Conservation (phyloP, 2,329 filamentous ascomycete genomes). For the Alternaria ventricosa region DNA sequence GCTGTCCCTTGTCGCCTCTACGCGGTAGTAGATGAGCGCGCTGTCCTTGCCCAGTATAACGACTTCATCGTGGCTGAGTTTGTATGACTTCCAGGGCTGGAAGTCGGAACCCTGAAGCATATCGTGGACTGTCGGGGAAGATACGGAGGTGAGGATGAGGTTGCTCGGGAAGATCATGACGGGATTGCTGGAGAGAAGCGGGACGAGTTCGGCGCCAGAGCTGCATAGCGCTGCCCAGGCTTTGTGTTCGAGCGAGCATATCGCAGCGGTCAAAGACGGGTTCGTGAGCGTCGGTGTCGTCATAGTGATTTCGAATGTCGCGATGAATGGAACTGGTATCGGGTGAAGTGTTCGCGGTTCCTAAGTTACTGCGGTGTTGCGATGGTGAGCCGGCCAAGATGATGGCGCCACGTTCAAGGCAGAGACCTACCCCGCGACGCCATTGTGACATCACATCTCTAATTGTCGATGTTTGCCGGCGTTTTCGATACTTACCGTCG, state of each 20-base stretch:
- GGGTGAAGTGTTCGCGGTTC: not conserved
- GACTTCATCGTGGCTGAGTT: slow-evolving; percentile 37
- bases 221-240: slow-evolving; percentile 47
- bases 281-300: slow-evolving; percentile 25
- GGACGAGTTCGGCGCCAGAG: slow-evolving; percentile 40
- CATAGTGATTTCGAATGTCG: not conserved
- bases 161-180: slow-evolving; percentile 52
- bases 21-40: slow-evolving; percentile 35
- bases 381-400: not conserved
- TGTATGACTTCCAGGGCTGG: slow-evolving; percentile 33
- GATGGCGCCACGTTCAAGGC: not conserved
- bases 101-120: slow-evolving; percentile 28
- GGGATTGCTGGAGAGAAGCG: slow-evolving; percentile 42
- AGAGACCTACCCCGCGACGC: slow-evolving; percentile 15
- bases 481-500: not conserved
- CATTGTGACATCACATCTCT: slow-evolving; percentile 14
- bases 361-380: not conserved
- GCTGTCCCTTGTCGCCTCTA: slow-evolving; percentile 26
- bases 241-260: slow-evolving; percentile 42
- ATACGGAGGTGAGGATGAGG: slow-evolving; percentile 42
- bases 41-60: slow-evolving; percentile 30
- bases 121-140: slow-evolving; percentile 30
- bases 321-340: not conserved
- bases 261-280: slow-evolving; percentile 32
- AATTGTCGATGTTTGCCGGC: not conserved